Percentiles rank a stretch among this genome's conserved stretches.
These are phyloP conservation scores for Pseudevernia furfuracea DNA, from an alignment of 495 filamentous ascomycete species.

Conservation along the genomic window DNA sequence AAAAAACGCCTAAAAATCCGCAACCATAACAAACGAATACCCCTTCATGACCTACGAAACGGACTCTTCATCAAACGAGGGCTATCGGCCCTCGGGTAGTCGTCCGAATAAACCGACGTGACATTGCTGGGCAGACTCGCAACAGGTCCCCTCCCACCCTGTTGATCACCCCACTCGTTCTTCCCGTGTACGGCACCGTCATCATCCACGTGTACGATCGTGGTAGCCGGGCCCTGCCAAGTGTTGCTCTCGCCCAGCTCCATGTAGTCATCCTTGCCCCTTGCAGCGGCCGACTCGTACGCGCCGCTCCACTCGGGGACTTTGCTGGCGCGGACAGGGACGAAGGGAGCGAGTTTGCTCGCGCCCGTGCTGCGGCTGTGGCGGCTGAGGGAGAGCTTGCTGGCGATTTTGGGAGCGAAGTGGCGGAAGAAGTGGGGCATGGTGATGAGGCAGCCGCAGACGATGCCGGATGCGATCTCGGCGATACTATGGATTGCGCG, in stretches of 20 bases:
- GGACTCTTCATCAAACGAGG: too few relatives aligned
- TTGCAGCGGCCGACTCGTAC: background rate
- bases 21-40: too few relatives aligned
- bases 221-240: background rate
- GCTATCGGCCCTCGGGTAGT: background rate
- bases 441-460: slow-evolving; percentile 15
- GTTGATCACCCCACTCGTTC: background rate
- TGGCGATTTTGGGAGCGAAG: slow-evolving; percentile 1
- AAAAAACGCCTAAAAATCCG: too few relatives aligned
- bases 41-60: too few relatives aligned
- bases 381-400: background rate
- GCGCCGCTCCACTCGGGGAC: background rate
- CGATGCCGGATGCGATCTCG: slow-evolving; percentile 13
- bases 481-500: background rate
- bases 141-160: background rate
- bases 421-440: slow-evolving; percentile 11
- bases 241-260: background rate
- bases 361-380: background rate
- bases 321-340: background rate
- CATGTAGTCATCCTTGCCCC: background rate
- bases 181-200: background rate
- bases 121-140: background rate
- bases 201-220: background rate
- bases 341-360: background rate
- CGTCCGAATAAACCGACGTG: background rate